Evolutionary conservation across 1,139 yeast species (phyloP).

Genomic region (Hyphopichia burtonii): DNA sequence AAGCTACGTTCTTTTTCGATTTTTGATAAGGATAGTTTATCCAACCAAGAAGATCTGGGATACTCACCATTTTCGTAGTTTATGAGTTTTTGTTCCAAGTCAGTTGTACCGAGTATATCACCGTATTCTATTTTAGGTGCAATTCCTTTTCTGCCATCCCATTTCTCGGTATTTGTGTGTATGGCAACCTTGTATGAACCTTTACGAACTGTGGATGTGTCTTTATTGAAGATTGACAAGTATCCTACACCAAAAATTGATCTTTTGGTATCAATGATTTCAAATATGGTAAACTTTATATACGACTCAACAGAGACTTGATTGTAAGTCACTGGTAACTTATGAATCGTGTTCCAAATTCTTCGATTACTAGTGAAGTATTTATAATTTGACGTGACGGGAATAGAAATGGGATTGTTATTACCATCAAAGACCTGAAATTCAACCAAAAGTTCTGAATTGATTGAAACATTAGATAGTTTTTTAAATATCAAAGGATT

Average conservation of each 20-base stretch:
- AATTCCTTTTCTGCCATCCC: slow-evolving; percentile 4
- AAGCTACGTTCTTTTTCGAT: slow-evolving; percentile 40
- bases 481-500: slow-evolving; percentile 52
- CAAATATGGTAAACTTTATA: slow-evolving; percentile 65
- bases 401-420: slow-evolving; percentile 62
- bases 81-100: slow-evolving; percentile 56
- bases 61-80: slow-evolving; percentile 69
- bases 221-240: slow-evolving; percentile 55
- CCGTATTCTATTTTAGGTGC: slow-evolving; percentile 18
- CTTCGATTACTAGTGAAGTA: slow-evolving; percentile 50
- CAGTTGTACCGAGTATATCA: slow-evolving; percentile 22
- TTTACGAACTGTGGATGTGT: slow-evolving; percentile 27
- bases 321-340: slow-evolving; percentile 66
- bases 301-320: slow-evolving; percentile 66
- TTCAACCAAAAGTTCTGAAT: slow-evolving; percentile 63
- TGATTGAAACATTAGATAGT: slow-evolving; percentile 48
- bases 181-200: slow-evolving; percentile 42
- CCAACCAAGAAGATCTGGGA: slow-evolving; percentile 71
- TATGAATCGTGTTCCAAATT: slow-evolving; percentile 57
- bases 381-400: slow-evolving; percentile 65
- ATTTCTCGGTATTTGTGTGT: slow-evolving; percentile 6
- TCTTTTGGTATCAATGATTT: slow-evolving; percentile 53
- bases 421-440: slow-evolving; percentile 59
- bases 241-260: slow-evolving; percentile 59
- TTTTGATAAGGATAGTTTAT: slow-evolving; percentile 59